Percentiles rank a stretch among this genome's conserved stretches.
Conservation (phyloP, 768 basidiomycete species). For the Russula virescens region DNA sequence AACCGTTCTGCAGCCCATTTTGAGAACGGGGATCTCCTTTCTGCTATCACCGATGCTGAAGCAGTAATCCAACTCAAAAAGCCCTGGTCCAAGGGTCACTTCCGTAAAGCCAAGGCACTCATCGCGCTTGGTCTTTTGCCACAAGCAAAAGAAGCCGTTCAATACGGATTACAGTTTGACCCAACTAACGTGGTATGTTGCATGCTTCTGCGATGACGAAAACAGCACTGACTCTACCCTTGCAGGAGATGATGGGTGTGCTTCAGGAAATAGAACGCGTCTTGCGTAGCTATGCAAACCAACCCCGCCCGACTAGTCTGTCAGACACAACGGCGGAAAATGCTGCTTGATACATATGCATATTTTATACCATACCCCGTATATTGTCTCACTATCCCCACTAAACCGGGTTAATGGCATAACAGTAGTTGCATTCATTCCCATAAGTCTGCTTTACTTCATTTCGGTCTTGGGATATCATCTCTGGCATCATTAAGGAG, state of each 20-base stretch:
- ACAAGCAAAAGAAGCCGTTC: slow-evolving; percentile 78
- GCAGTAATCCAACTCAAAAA: slow-evolving; percentile 78
- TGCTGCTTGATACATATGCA: slow-evolving; percentile 8
- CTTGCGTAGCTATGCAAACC: slow-evolving; percentile 14
- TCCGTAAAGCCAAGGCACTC: slow-evolving; percentile 88
- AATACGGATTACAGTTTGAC: slow-evolving; percentile 82
- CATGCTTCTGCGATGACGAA: neutral
- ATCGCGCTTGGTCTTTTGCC: slow-evolving; percentile 58
- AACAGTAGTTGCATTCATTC: neutral
- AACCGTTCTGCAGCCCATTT: slow-evolving; percentile 88
- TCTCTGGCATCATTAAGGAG: neutral
- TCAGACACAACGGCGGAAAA: neutral
- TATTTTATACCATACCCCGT: slow-evolving; percentile 5
- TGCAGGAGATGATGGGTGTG: slow-evolving; percentile 23
- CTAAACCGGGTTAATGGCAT: neutral
- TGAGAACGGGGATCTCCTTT: slow-evolving; percentile 67
- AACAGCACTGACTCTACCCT: neutral
- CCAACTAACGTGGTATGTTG: slow-evolving; percentile 50
- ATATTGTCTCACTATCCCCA: neutral
- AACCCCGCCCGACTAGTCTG: slow-evolving; percentile 2
- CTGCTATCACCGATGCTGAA: slow-evolving; percentile 85
- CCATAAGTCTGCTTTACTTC: neutral
- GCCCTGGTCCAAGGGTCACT: slow-evolving; percentile 94
- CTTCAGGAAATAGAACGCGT: slow-evolving; percentile 20
- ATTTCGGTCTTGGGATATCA: neutral